Conservation (phyloP, 345 rosid genomes). For the Anastatica hierochuntica region DNA sequence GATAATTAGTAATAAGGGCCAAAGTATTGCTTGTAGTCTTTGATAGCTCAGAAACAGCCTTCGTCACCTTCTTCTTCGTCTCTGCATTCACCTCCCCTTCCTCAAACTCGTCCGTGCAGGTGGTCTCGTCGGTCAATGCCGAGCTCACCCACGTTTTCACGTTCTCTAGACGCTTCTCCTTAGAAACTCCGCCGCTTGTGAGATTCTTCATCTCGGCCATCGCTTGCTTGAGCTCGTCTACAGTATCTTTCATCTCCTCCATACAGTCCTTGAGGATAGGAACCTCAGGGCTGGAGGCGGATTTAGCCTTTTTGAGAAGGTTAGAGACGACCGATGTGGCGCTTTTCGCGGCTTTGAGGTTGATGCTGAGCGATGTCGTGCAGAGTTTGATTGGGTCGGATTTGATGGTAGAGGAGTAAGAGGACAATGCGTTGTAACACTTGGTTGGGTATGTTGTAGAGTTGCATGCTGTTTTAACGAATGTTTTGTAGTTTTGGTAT, state of each 20-base stretch:
- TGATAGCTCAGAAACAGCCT: constrained; percentile 30
- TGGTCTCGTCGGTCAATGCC: constrained; percentile 52
- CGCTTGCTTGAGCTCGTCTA: constrained; percentile 50
- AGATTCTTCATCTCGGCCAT: constrained; percentile 25
- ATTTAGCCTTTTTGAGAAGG: constrained; percentile 22
- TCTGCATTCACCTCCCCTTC: constrained; percentile 28
- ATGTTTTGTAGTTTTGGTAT: constrained; percentile 29
- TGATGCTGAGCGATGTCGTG: constrained; percentile 36
- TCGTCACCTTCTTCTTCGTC: constrained; percentile 37
- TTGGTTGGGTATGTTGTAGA: constrained; percentile 42
- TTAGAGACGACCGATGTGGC: constrained; percentile 22
- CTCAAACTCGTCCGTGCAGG: constrained; percentile 61
- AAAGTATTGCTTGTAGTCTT: constrained; percentile 54
- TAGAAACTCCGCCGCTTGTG: constrained; percentile 4
- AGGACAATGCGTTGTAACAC: constrained; percentile 43
- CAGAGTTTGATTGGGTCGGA: constrained; percentile 48
- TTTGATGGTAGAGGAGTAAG: constrained; percentile 38
- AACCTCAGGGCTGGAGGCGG: constrained; percentile 25
- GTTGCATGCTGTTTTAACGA: constrained; percentile 41
- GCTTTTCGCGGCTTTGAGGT: constrained; percentile 28
- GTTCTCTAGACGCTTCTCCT: constrained; percentile 28
- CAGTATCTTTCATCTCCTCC: constrained; percentile 32
- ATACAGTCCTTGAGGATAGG: constrained; percentile 38
- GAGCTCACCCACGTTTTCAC: constrained; percentile 64
- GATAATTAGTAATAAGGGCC: constrained; percentile 42